Evolutionary conservation across 345 rosid species (phyloP).

Genomic region (Brassica napus): Da-Ae NC_063436.1:17799501-17800000

Average conservation of each 20-base stretch:
- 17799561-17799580: constrained; percentile 72
- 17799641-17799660: constrained; percentile 12
- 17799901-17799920: constrained; percentile 94
- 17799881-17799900: constrained; percentile 15
- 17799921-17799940: constrained; percentile 88
- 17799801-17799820: constrained; percentile 48
- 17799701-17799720: constrained; percentile 1
- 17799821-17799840: constrained; percentile 20
- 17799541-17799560: constrained; percentile 90
- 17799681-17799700: neutral
- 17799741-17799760: constrained; percentile 75
- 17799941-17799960: constrained; percentile 77
- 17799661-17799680: neutral
- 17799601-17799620: constrained; percentile 70
- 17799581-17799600: constrained; percentile 76
- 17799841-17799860: neutral
- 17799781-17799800: constrained; percentile 73
- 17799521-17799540: constrained; percentile 73
- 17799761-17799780: constrained; percentile 66
- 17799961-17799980: constrained; percentile 81
- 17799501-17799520: constrained; percentile 83
- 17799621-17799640: constrained; percentile 62
- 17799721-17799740: constrained; percentile 48
- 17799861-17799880: neutral
- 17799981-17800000: constrained; percentile 78